Evolutionary conservation across 331 rosid genomes (phyloP).

Genomic region (Malus hybrid): DNA sequence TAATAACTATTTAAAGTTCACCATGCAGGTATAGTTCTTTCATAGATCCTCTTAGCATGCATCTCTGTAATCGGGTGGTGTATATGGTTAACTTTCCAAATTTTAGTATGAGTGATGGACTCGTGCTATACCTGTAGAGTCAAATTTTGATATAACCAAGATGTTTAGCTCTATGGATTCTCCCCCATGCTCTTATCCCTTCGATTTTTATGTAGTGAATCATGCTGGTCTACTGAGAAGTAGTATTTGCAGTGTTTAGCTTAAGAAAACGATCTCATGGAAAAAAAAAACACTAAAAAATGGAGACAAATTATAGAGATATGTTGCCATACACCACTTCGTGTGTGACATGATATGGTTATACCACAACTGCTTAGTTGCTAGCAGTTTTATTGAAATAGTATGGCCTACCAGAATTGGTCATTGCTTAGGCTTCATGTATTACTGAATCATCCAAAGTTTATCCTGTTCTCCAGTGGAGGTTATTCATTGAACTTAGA

Average conservation of each 20-base stretch:
- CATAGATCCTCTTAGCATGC: not conserved
- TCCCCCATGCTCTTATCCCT: not conserved
- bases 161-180: not conserved
- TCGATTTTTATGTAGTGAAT: not conserved
- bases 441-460: not conserved
- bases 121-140: not conserved
- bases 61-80: not conserved
- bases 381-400: not conserved
- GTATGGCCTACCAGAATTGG: not conserved
- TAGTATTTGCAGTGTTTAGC: not conserved
- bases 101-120: not conserved
- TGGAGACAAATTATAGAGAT: not conserved
- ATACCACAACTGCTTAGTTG: not conserved
- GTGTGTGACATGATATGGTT: not conserved
- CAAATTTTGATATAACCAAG: not conserved
- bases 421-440: not conserved
- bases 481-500: not conserved
- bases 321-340: not conserved
- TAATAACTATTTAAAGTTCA: slow-evolving; percentile 95
- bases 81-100: not conserved
- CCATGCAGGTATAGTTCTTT: slow-evolving; percentile 69
- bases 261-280: not conserved
- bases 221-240: not conserved
- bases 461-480: not conserved
- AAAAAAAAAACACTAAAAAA: not conserved